Base-by-base conservation (phyloP, 768 basidiomycete species). In the Boletus eberwhitei region DNA sequence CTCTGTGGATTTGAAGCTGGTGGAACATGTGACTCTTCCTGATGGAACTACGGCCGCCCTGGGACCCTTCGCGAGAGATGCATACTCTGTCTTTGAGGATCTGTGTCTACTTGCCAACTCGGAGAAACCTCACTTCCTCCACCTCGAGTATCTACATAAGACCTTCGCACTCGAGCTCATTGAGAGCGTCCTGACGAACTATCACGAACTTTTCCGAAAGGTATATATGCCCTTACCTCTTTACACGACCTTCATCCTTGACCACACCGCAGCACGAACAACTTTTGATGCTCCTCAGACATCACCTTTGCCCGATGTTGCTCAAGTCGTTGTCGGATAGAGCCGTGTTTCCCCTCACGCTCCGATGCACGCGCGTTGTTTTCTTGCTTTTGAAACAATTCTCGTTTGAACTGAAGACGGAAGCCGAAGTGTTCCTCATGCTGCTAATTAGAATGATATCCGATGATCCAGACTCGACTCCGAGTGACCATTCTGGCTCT, bases 151-250 rank as follows among this genome's bases (percentile, higher is more conserved):
- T 48, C 74, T 98, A 42, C 90, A 90, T 63, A 88, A 94, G 71
- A 98, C 97, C 0, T 98, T 98, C 61, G 93, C 94, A 0, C 74
- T 99, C n/a, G 96, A 99, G 71, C 75, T 98, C 50, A 93, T 98
- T 36, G 96, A 99, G 74, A 98, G 95, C 63, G 91, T 98, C 2
- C 74, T 99, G 48, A 94, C 93, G 8, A 94, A 95, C 66, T 94
- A 95, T 62, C 86, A 93, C 58, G 80, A 79, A n/a, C 76, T 93
- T 0, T 94, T 95, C 67, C 80, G 88, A 48, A 83, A 87, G 77
- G 94, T 90, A 61, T 36, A 74, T 66, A 22, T 24, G 1, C 24
- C n/a, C 8, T 22, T 26, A 1, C 42, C 34, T 40, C 40, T 38
- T 52, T 5, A 19, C 8, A 21, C 29, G 6, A 48, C 6, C 8